These are phyloP conservation scores for Blastobotrys americana DNA, from an alignment of 805 yeast genomes.

Conservation along the genomic window DNA sequence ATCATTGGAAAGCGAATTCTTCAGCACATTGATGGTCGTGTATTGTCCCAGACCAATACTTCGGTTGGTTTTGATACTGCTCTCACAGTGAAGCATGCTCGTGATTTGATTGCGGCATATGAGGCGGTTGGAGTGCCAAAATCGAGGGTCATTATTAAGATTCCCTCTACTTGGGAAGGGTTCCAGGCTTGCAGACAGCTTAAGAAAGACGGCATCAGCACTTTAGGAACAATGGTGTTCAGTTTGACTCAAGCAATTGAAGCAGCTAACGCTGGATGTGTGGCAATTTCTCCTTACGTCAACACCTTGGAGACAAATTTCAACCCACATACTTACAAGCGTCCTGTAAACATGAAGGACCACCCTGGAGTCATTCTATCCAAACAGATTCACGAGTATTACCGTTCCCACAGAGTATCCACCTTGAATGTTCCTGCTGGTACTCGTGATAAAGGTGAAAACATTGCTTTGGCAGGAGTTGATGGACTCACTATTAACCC, in stretches of 20 bases:
- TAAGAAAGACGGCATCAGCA: conserved; percentile 24
- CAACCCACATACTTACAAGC: neutral
- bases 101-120: conserved; percentile 27
- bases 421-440: conserved; percentile 33
- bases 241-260: conserved; percentile 33
- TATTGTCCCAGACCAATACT: conserved; percentile 37
- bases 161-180: conserved; percentile 33
- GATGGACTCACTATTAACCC: conserved; percentile 30
- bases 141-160: conserved; percentile 30
- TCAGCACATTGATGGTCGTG: conserved; percentile 36
- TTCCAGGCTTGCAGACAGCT: conserved; percentile 30
- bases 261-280: conserved; percentile 35
- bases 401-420: conserved; percentile 27
- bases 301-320: conserved; percentile 27
- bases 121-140: conserved; percentile 30
- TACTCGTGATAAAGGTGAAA: conserved; percentile 27
- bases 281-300: conserved; percentile 33
- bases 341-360: conserved; percentile 16
- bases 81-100: conserved; percentile 25
- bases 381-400: conserved; percentile 31
- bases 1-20: conserved; percentile 32
- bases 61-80: conserved; percentile 24
- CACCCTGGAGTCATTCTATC: conserved; percentile 28
- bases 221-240: conserved; percentile 34
- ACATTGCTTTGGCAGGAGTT: conserved; percentile 30